A percentile compares a stretch with the other conserved stretches of the same genome.
These are phyloP conservation scores for Phytomonas francai DNA, from an alignment of 208 protist species.

Conservation along the genomic window DNA sequence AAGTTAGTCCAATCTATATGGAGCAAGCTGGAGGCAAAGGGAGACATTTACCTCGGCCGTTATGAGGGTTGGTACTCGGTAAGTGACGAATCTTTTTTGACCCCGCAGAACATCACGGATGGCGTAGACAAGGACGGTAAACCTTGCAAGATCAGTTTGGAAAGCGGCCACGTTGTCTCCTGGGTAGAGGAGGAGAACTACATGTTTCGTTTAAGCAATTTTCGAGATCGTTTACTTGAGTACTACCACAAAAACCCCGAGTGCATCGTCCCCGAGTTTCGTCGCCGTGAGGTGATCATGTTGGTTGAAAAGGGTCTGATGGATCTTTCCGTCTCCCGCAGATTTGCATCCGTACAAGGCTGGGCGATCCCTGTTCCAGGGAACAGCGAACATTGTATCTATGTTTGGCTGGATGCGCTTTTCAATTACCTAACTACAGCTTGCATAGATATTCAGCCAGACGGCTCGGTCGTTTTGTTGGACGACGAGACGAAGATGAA, in stretches of 20 bases:
- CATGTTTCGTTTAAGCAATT: constrained; percentile 95
- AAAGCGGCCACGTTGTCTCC: constrained; percentile 89
- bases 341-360: constrained; percentile 61
- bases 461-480: constrained; percentile 33
- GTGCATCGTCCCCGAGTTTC: constrained; percentile 89
- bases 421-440: constrained; percentile 98
- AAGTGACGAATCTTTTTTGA: constrained; percentile 96
- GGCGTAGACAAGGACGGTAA: constrained; percentile 86
- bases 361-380: constrained; percentile 98
- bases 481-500: constrained; percentile 33
- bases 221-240: constrained; percentile 78
- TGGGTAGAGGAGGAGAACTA: constrained; percentile 98
- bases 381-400: constrained; percentile 94
- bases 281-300: constrained; percentile 89
- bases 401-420: constrained; percentile 99
- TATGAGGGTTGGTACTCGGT: constrained; percentile 99
- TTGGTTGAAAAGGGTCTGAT: constrained; percentile 78
- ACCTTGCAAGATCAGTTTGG: constrained; percentile 87
- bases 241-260: constrained; percentile 79
- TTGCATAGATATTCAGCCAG: constrained; percentile 25
- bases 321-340: constrained; percentile 97
- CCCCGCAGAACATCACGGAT: constrained; percentile 69
- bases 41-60: constrained; percentile 95
- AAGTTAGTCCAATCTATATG: constrained; percentile 80
- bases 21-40: constrained; percentile 80